Evolutionary conservation across 2,329 filamentous ascomycete species (phyloP).

Genomic region (Nemania sp.): DNA sequence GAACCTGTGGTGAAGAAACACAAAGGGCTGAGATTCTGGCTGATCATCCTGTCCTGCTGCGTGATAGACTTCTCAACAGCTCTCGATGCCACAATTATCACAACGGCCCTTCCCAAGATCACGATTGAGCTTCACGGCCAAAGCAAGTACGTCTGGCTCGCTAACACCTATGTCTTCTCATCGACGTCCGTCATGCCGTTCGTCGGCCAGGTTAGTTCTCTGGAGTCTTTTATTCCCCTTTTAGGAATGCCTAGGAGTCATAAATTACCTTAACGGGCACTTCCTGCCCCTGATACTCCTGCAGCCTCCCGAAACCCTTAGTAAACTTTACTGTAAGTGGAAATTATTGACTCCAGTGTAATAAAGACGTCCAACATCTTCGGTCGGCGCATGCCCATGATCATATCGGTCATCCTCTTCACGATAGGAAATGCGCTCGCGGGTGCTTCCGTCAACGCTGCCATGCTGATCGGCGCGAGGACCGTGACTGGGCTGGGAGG

Average conservation of each 20-base stretch:
- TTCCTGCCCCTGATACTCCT: too few relatives aligned
- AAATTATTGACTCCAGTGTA: too few relatives aligned
- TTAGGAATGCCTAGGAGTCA: too few relatives aligned
- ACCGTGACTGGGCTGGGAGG: background rate
- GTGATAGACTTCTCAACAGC: background rate
- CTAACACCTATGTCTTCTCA: background rate
- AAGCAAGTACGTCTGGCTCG: background rate
- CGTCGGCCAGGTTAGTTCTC: too few relatives aligned
- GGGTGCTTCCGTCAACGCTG: background rate
- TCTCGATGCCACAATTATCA: background rate
- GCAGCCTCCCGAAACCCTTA: too few relatives aligned
- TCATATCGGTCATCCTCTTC: background rate
- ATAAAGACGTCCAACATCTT: background rate
- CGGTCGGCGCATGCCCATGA: background rate
- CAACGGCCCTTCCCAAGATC: background rate
- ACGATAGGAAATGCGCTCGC: background rate
- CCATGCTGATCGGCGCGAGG: background rate
- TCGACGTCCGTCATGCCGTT: background rate
- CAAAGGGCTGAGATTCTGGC: background rate
- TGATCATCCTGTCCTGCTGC: background rate
- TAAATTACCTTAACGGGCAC: too few relatives aligned
- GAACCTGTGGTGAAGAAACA: background rate
- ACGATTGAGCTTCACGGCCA: background rate
- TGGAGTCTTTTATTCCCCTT: too few relatives aligned
- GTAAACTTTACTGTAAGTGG: too few relatives aligned